phyloP scores from a whole-genome alignment of 345 rosid genomes.

The Pugionium cornutum region DNA sequence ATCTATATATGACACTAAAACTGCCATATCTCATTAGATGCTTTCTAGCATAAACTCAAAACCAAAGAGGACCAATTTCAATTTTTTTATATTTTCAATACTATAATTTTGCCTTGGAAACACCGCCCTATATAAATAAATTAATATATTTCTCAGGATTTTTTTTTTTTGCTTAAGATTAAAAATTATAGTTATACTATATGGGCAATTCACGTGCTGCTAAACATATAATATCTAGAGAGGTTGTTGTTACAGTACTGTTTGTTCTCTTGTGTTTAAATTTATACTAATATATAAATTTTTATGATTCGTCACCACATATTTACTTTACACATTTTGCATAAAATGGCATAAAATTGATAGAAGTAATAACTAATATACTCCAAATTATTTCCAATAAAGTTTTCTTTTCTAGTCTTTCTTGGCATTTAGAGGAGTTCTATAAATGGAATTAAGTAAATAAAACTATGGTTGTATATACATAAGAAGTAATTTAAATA shows the following conservation, averaged over 20 bases:
- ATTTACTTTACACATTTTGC: constrained; percentile 20
- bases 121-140: constrained; percentile 48
- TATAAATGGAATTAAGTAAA: constrained; percentile 25
- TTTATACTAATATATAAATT: too few species aligned
- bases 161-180: constrained; percentile 7
- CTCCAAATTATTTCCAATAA: not conserved
- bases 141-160: constrained; percentile 1
- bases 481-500: constrained; percentile 10
- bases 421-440: constrained; percentile 35
- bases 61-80: constrained; percentile 40
- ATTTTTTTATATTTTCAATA: constrained; percentile 6
- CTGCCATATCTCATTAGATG: constrained; percentile 44
- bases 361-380: constrained; percentile 11
- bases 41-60: constrained; percentile 43
- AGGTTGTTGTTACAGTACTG: constrained; percentile 48
- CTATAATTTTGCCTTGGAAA: constrained; percentile 47
- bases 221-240: constrained; percentile 44
- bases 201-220: constrained; percentile 65
- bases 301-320: constrained; percentile 28
- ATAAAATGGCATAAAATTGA: constrained; percentile 9
- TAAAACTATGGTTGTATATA: constrained; percentile 3
- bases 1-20: constrained; percentile 42
- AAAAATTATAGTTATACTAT: constrained; percentile 26
- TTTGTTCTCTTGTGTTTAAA: constrained; percentile 50
- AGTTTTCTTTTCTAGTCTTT: constrained; percentile 9